phyloP scores from a whole-genome alignment of 306 rosid species.

The Corylus americana region DNA sequence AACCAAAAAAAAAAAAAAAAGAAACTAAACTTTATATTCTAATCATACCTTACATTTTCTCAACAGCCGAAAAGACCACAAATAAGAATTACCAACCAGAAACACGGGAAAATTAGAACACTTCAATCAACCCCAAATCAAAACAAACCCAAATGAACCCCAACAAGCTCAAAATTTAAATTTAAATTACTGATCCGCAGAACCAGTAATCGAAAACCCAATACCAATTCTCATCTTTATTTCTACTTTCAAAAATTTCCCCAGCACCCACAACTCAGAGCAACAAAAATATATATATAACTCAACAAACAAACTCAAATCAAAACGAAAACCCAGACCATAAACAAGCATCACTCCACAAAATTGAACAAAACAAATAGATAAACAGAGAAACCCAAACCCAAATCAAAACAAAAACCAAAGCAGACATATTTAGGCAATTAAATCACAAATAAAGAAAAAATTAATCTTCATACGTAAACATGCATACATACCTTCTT shows the following conservation, averaged over 20 bases:
- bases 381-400: neutral
- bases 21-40: neutral
- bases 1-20: neutral
- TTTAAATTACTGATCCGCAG: no score
- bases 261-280: neutral
- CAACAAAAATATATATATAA: no score
- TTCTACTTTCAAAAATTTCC: neutral
- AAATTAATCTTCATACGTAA: neutral
- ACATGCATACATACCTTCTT: constrained; percentile 53
- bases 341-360: neutral
- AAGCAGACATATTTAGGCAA: neutral
- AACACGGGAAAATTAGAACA: neutral
- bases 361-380: neutral
- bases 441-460: no score
- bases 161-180: neutral
- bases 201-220: neutral
- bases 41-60: neutral
- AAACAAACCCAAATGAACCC: neutral
- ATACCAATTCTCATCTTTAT: neutral
- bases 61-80: neutral
- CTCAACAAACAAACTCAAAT: neutral
- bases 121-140: constrained; percentile 8
- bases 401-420: neutral
- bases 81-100: neutral
- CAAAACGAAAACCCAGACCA: neutral